Base-by-base conservation (phyloP, 768 basidiomycete genomes). In the Podaxis sp. region DNA sequence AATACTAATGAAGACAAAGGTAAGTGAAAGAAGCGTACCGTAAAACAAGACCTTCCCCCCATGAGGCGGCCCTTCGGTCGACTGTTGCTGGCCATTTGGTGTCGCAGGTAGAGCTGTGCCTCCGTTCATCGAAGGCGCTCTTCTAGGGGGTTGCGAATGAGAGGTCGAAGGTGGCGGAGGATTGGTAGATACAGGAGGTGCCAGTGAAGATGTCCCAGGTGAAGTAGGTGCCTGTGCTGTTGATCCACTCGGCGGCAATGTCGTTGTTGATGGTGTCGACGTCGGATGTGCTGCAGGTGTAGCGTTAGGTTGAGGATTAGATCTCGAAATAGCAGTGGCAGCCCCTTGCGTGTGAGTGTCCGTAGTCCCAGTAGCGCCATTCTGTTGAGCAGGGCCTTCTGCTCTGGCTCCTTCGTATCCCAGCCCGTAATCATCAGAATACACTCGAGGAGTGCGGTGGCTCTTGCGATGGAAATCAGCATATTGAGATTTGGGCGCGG, bases 11-110 rank as follows among this genome's bases (percentile, higher is more conserved):
- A 47, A 27, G 42, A 54, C 18, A 50, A 18, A 18, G 55, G 61
- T 37, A 46, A 32, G 32, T 32, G 32, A 32, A 47, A 62, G n/a
- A 35, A 28, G 76, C 90, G 65, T 63, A 93, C 93, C 93, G 66
- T 92, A 95, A 72, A 97, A 95, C 67, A 95, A 66, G 51, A 97
- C 87, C 0, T 82, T 83, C 16, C 32, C 28, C 14, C 40, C 50
- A 28, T 21, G 13, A 9, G 42, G 23, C 32, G 59, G 23, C 18
- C 11, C 4, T 18, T 44, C 59, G 18, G 32, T 23, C 27, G 57
- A 1, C 23, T 47, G 46, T 16, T 47, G 46, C 14, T 54, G 42
- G 18, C 59, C 59, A 38, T 55, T 55, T 1, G 57, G 32, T n/a
- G 50, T 18, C 6, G 18, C 16, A 5, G 59, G 59, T 55, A 61